A percentile compares a stretch with the other conserved stretches of the same genome.
These are phyloP conservation scores for Chaetomiaceae sp. DNA, from an alignment of 2,329 filamentous ascomycete species.

Conservation along the genomic window DNA sequence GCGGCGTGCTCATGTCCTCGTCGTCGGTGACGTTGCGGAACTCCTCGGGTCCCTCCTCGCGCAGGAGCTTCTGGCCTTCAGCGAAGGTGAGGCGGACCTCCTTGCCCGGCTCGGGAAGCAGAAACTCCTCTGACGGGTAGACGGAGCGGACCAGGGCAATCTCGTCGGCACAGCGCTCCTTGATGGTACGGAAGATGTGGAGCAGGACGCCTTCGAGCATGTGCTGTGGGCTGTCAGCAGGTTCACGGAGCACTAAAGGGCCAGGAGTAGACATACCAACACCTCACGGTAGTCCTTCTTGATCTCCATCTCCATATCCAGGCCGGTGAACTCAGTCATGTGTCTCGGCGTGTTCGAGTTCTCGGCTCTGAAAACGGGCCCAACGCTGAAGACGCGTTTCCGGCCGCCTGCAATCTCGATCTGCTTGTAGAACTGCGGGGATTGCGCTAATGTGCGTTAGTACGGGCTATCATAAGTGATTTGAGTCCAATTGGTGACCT, in stretches of 20 bases:
- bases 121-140: constrained; percentile 72
- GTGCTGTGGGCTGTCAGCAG: constrained; percentile 26
- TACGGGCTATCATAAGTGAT: not conserved
- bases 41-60: constrained; percentile 64
- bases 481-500: constrained; percentile 40
- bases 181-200: constrained; percentile 64
- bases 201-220: constrained; percentile 70
- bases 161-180: constrained; percentile 59
- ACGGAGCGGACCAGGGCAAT: constrained; percentile 66
- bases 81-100: constrained; percentile 72
- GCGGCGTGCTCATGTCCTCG: constrained; percentile 73
- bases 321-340: constrained; percentile 78
- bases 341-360: constrained; percentile 78
- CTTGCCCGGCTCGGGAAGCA: constrained; percentile 67
- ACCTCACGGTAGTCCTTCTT: constrained; percentile 73
- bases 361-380: constrained; percentile 80
- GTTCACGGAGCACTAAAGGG: not conserved
- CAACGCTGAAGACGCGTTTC: constrained; percentile 71
- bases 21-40: constrained; percentile 63
- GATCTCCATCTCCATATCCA: constrained; percentile 89
- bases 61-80: constrained; percentile 70
- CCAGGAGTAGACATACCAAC: constrained; percentile 29
- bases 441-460: constrained; percentile 14
- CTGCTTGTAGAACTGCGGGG: constrained; percentile 83
- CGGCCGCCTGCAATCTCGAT: constrained; percentile 74